Percentiles rank a stretch among this genome's conserved stretches.
These are phyloP conservation scores for Sporothrix inflata DNA, from an alignment of 2,329 filamentous ascomycete genomes.

Conservation along the genomic window DNA sequence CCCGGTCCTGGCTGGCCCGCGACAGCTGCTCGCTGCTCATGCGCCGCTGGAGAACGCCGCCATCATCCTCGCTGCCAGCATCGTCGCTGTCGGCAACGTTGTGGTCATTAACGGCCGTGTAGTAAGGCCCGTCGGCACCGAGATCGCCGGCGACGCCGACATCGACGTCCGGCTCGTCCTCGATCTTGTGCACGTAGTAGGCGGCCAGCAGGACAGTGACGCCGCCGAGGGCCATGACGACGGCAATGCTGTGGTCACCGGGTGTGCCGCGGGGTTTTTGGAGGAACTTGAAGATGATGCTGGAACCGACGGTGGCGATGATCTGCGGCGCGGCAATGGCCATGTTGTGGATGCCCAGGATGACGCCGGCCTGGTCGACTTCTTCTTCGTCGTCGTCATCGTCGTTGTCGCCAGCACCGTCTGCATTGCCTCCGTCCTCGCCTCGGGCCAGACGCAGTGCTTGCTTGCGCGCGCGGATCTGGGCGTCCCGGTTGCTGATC, in stretches of 20 bases:
- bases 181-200: slow-evolving; percentile 69
- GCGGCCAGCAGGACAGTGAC: slow-evolving; percentile 76
- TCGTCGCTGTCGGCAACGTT: slow-evolving; percentile 21
- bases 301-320: slow-evolving; percentile 82
- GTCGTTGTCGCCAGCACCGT: slow-evolving; percentile 34
- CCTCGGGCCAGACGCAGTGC: slow-evolving; percentile 25
- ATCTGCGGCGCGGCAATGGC: slow-evolving; percentile 91
- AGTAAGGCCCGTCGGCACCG: slow-evolving; percentile 48
- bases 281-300: slow-evolving; percentile 78
- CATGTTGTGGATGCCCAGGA: slow-evolving; percentile 95
- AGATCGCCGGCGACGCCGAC: slow-evolving; percentile 43
- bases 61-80: slow-evolving; percentile 5
- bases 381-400: slow-evolving; percentile 47
- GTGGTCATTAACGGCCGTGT: slow-evolving; percentile 17
- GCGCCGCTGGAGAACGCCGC: slow-evolving; percentile 41
- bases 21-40: slow-evolving; percentile 49
- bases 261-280: slow-evolving; percentile 86
- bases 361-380: slow-evolving; percentile 80
- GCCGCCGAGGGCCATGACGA: slow-evolving; percentile 84
- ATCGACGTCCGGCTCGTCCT: slow-evolving; percentile 64
- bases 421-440: slow-evolving; percentile 36
- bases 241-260: slow-evolving; percentile 83
- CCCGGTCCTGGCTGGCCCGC: slow-evolving; percentile 50
- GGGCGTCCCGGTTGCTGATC: slow-evolving; percentile 78
- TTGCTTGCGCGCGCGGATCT: slow-evolving; percentile 46